A percentile compares a stretch with the other conserved stretches of the same genome.
These are phyloP conservation scores for Jackrogersella minutella DNA, from an alignment of 495 filamentous ascomycete genomes.

Conservation along the genomic window DNA sequence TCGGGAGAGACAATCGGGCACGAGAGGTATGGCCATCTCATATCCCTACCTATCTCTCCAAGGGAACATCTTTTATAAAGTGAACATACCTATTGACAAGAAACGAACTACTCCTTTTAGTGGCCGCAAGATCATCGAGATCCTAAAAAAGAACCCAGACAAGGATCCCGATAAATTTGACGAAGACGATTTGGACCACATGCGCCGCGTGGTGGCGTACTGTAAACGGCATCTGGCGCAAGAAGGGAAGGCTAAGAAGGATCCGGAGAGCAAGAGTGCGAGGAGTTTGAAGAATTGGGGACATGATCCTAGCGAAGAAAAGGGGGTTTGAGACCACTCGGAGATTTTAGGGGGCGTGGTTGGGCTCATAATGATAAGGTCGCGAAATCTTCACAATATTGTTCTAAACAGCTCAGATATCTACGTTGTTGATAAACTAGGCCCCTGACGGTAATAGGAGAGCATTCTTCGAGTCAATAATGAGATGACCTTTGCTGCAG, in stretches of 20 bases:
- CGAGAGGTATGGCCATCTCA: conserved; percentile 56
- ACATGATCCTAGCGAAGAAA: conserved; percentile 66
- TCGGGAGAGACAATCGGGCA: conserved; percentile 71
- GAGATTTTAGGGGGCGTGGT: neutral
- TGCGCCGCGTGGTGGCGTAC: conserved; percentile 68
- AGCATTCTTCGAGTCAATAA: too few relatives aligned
- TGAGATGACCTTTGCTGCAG: too few relatives aligned
- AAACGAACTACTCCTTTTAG: conserved; percentile 38
- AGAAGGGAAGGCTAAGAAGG: conserved; percentile 59
- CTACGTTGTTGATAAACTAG: too few relatives aligned
- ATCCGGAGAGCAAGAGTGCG: conserved; percentile 61
- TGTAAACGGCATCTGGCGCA: conserved; percentile 71
- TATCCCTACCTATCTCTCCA: neutral
- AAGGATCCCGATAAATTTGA: conserved; percentile 62
- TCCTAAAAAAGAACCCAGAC: conserved; percentile 67
- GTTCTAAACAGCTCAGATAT: too few relatives aligned
- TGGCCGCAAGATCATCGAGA: conserved; percentile 69
- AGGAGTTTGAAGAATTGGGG: conserved; percentile 74
- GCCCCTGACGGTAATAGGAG: too few relatives aligned
- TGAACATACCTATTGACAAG: neutral
- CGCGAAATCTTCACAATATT: too few relatives aligned
- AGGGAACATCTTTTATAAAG: neutral
- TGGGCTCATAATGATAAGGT: too few relatives aligned
- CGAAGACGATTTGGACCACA: conserved; percentile 66
- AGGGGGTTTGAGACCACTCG: neutral